Evolutionary conservation across 2,329 filamentous ascomycete genomes (phyloP), one percentile per base, ranked within the genome.

Genomic region (Epicoccum sorghinum): DNA sequence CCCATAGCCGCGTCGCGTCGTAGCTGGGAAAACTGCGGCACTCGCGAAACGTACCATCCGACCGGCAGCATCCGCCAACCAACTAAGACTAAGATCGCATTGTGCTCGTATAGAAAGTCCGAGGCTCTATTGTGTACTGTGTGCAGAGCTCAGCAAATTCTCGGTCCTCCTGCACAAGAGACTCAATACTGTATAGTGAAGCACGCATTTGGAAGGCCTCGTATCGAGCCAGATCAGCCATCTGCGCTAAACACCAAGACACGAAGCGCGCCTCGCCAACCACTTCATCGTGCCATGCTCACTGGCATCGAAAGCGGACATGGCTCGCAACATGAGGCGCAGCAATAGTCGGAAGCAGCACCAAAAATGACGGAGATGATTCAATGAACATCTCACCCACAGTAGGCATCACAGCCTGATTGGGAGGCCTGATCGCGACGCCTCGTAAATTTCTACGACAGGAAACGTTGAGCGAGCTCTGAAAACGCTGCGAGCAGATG

Each of bases 31-130:
- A 40, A 7, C 14, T 30, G 29, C 51, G 51, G 52, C 32, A 23
- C 46, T 55, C 52, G 52, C 52, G 46, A 55, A 46, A 55, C 52
- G 24, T 55, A 55, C 52, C 52, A 49, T 55, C 52, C 52, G 52
- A 41, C 36, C 52, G 52, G 52, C 52, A 55, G 45, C 52, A 40
- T 25, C 52, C 46, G 46, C 32, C 36, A 18, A 35, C 44, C 51
- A 14, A 30, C 30, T 8, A n/a, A 6, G 32, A 40, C 46, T 40
- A 42, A 12, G 36, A 55, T 55, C 46, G 46, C 18, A 42, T 7
- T 5, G 37, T 23, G 24, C 38, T 46, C 46, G 52, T 45, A 29
- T 24, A 32, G 8, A 47, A 7, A 37, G 9, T 29, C 27, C 27
- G 27, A 29, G 27, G 27, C 6, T 35, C 41, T 32, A 24, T 14